Evolutionary conservation across 768 basidiomycete genomes (phyloP), one percentile per base, ranked within the genome.

Genomic region (Mrakia frigida): DNA sequence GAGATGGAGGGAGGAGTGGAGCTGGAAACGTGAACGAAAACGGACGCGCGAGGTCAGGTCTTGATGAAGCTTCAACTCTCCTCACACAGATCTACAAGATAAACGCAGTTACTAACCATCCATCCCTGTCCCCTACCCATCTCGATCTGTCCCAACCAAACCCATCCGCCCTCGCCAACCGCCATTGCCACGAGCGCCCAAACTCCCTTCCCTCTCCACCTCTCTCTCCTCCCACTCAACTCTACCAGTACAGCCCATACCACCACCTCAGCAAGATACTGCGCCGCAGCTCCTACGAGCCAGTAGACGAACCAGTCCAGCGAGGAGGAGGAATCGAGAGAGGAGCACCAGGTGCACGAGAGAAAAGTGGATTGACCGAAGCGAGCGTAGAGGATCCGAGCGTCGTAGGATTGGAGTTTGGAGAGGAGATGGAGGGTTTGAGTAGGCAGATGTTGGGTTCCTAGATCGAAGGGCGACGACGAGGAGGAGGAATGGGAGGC

Each of bases 291-390:
- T 11, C 28, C 56, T 56, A 56, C 56, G 18, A 25, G 25, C 56
- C 56, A 56, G 28, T 28, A 56, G 9, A 25, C 56, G 56, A 56
- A 56, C 56, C 56, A 56, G 56, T 56, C 56, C 1, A 56, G 56
- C 25, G 10, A 41, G 39, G 6, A 6, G 16, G 46, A 6, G 2
- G n/a, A 13, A 4, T 28, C 23, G 14, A 6, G 16, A 5, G 56
- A 56, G 25, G 56, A 56, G 56, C 56, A 56, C 56, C 56, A 56
- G 25, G 56, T 56, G 56, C 56, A 56, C 25, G 56, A 56, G 56
- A 56, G 56, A 25, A 56, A 56, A 9, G 56, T 56, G 25, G 56
- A n/a, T 28, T 56, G 56, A 3, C 56, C 56, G 56, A 56, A 56
- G 4, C 56, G 56, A 56, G 56, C 56, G n/a, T 56, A 56, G 56